A percentile compares a stretch with the other conserved stretches of the same genome.
These are phyloP conservation scores for Keithomyces neogunnii DNA, from an alignment of 2,329 filamentous ascomycete species.

Conservation along the genomic window DNA sequence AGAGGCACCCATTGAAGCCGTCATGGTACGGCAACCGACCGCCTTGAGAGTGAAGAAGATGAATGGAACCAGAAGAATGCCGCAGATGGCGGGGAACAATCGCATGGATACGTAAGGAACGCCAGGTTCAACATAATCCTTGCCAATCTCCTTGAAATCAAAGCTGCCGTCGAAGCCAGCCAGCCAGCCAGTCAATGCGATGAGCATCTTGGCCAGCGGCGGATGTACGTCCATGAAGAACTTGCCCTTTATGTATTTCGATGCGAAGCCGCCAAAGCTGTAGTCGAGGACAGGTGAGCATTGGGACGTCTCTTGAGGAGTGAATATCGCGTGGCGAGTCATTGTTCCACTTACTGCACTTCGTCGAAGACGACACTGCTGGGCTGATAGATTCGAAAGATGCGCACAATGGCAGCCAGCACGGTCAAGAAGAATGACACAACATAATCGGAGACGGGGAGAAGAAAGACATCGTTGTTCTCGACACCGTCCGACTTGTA, in stretches of 20 bases:
- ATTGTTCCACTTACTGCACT: conserved; percentile 73
- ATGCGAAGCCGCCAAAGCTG: conserved; percentile 95
- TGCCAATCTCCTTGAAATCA: conserved; percentile 99
- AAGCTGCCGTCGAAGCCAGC: conserved; percentile 94
- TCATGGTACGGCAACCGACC: conserved; percentile 77
- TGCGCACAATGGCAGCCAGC: conserved; percentile 67
- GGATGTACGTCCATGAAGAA: conserved; percentile 99
- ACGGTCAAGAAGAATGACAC: conserved; percentile 64
- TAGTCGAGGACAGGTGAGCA: conserved; percentile 7
- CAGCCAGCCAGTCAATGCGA: conserved; percentile 88
- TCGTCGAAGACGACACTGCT: conserved; percentile 97
- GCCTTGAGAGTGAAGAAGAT: conserved; percentile 95
- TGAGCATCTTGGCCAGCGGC: conserved; percentile 90
- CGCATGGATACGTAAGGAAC: conserved; percentile 98
- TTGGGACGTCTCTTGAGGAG: conserved; percentile 8
- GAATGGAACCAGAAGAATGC: conserved; percentile 77
- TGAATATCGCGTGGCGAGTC: not conserved
- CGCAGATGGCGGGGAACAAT: conserved; percentile 80
- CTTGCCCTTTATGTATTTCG: conserved; percentile 97
- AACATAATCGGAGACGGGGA: conserved; percentile 78
- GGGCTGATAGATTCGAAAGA: conserved; percentile 95
- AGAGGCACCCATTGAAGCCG: conserved; percentile 72
- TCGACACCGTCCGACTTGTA: conserved; percentile 73
- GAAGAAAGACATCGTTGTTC: conserved; percentile 86
- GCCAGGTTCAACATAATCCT: conserved; percentile 90